These are phyloP conservation scores for Luffa aegyptiaca DNA, from an alignment of 306 rosid species.

Conservation along the genomic window DNA sequence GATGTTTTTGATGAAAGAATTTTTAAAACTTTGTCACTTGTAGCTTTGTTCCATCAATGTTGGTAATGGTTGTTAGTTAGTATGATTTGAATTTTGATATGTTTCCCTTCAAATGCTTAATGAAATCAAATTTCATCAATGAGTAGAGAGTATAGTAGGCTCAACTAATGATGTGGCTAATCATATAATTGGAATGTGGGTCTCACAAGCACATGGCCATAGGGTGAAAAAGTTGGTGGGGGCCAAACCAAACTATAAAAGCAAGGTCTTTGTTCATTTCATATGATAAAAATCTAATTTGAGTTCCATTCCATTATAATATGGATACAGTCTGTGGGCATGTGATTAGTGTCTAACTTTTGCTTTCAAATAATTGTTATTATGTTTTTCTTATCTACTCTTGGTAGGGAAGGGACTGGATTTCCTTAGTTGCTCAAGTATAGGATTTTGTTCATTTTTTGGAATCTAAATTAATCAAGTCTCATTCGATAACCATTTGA, in stretches of 20 bases:
- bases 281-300: neutral
- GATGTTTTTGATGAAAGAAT: conserved; percentile 37
- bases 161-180: conserved; percentile 17
- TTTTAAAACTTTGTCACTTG: neutral
- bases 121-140: conserved; percentile 11
- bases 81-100: neutral
- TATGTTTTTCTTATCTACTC: neutral
- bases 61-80: neutral
- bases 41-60: neutral
- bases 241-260: neutral
- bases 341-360: neutral
- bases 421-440: neutral
- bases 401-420: neutral
- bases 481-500: too few relatives aligned
- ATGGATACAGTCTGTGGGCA: neutral
- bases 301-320: neutral
- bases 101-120: neutral
- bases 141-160: neutral
- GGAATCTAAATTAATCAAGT: neutral
- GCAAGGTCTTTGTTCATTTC: neutral
- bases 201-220: conserved; percentile 37
- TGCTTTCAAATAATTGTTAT: neutral
- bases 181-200: conserved; percentile 27
- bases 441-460: neutral
- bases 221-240: neutral